A percentile compares a stretch with the other conserved stretches of the same genome.
These are phyloP conservation scores for Crithidia brevicula DNA, from an alignment of 208 protist genomes.

Conservation along the genomic window DNA sequence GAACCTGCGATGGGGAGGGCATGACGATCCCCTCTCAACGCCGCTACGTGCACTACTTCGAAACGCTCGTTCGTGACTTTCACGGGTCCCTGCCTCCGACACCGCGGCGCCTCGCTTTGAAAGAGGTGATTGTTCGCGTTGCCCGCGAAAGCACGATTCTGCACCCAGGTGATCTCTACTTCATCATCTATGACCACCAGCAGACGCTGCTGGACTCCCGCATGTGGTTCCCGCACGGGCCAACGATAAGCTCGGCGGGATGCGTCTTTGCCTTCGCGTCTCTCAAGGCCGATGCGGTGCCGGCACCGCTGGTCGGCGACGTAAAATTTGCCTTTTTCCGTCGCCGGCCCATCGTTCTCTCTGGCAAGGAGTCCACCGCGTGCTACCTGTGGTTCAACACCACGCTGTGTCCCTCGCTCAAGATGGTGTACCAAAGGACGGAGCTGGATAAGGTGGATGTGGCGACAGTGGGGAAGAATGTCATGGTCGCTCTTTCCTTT, in stretches of 20 bases:
- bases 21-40: slow-evolving; percentile 90
- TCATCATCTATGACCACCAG: slow-evolving; percentile 35
- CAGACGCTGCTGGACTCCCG: slow-evolving; percentile 47
- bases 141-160: slow-evolving; percentile 4
- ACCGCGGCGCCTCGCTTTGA: slow-evolving; percentile 1
- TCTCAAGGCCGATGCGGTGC: neutral
- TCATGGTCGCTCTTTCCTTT: slow-evolving; percentile 16
- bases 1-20: slow-evolving; percentile 72
- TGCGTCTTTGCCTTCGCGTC: slow-evolving; percentile 42
- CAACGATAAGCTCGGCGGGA: slow-evolving; percentile 22
- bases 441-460: slow-evolving; percentile 36
- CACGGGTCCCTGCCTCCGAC: slow-evolving; percentile 21
- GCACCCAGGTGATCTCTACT: slow-evolving; percentile 43
- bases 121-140: slow-evolving; percentile 12
- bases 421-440: slow-evolving; percentile 9
- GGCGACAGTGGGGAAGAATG: slow-evolving; percentile 22
- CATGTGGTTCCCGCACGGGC: slow-evolving; percentile 32
- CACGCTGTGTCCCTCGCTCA: slow-evolving; percentile 7
- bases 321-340: slow-evolving; percentile 44
- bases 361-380: slow-evolving; percentile 17
- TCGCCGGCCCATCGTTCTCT: slow-evolving; percentile 35
- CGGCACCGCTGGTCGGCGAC: slow-evolving; percentile 27
- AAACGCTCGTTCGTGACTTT: slow-evolving; percentile 29
- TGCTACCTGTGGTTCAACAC: slow-evolving; percentile 59
- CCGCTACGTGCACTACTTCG: slow-evolving; percentile 59